Conservation (phyloP, 495 filamentous ascomycete genomes). For the Xylaria flabelliformis region DNA sequence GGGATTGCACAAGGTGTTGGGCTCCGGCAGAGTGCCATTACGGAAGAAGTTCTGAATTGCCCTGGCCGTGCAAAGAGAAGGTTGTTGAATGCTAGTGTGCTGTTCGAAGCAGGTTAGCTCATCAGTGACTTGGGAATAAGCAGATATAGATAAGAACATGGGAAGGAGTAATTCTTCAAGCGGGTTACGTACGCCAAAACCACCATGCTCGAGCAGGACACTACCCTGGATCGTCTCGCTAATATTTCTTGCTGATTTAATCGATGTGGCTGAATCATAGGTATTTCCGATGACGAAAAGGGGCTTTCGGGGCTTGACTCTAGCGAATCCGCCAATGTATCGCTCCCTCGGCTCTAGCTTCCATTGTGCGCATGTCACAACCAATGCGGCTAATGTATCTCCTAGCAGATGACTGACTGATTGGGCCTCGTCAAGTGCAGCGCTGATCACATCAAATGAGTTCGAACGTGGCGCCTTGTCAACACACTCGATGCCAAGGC, state of each 20-base stretch:
- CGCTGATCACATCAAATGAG: slow-evolving; percentile 11
- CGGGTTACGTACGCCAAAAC: slow-evolving; percentile 58
- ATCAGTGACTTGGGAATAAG: background rate
- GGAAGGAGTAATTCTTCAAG: background rate
- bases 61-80: slow-evolving; percentile 55
- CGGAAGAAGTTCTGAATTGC: slow-evolving; percentile 56
- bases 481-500: slow-evolving; percentile 24
- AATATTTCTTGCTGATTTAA: slow-evolving; percentile 57
- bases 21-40: slow-evolving; percentile 51
- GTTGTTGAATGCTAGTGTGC: slow-evolving; percentile 56
- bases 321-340: slow-evolving; percentile 48
- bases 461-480: slow-evolving; percentile 18
- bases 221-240: slow-evolving; percentile 59
- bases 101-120: slow-evolving; percentile 30
- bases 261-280: slow-evolving; percentile 51
- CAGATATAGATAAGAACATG: background rate
- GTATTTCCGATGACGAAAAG: slow-evolving; percentile 54
- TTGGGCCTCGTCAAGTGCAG: background rate
- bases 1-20: slow-evolving; percentile 50
- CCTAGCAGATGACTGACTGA: slow-evolving; percentile 30
- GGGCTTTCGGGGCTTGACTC: slow-evolving; percentile 52
- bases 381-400: slow-evolving; percentile 29
- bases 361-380: slow-evolving; percentile 50
- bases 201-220: slow-evolving; percentile 57
- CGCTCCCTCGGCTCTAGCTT: slow-evolving; percentile 50